Evolutionary conservation across 305 asterid species (phyloP).

Genomic region (Nicotiana rustica): DNA sequence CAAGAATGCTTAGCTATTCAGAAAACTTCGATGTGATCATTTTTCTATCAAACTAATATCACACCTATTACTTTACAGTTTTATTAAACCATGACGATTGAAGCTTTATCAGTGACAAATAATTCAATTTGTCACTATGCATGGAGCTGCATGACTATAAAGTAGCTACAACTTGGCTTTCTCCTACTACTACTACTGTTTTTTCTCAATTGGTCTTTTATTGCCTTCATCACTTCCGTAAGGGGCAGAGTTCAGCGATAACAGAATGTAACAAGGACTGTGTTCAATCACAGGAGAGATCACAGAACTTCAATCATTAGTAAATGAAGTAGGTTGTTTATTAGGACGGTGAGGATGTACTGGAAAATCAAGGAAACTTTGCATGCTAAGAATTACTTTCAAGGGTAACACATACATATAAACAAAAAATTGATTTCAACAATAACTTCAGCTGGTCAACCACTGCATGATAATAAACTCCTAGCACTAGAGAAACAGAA

Average conservation of each 20-base stretch:
- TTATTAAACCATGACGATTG: neutral
- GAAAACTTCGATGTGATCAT: slow-evolving; percentile 8
- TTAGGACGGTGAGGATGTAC: neutral
- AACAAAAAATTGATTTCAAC: too few species aligned
- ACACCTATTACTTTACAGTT: neutral
- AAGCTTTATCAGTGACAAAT: neutral
- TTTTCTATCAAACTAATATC: neutral
- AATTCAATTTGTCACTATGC: neutral
- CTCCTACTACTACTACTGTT: too few species aligned
- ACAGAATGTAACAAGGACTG: neutral
- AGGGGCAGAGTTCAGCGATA: neutral
- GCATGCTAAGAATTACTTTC: too few species aligned
- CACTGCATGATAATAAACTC: too few species aligned
- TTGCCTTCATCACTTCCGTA: too few species aligned
- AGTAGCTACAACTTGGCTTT: too few species aligned
- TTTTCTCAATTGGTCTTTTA: too few species aligned
- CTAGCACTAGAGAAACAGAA: too few species aligned
- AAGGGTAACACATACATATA: too few species aligned
- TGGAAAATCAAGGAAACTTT: too few species aligned
- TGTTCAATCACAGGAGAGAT: neutral
- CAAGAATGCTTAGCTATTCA: neutral
- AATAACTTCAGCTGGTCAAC: too few species aligned
- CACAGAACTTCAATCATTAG: neutral
- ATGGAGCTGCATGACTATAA: too few species aligned
- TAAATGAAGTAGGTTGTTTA: neutral